phyloP scores from a whole-genome alignment of 2,329 filamentous ascomycete species.

The Paecilomyces dactylethromorphus region DNA sequence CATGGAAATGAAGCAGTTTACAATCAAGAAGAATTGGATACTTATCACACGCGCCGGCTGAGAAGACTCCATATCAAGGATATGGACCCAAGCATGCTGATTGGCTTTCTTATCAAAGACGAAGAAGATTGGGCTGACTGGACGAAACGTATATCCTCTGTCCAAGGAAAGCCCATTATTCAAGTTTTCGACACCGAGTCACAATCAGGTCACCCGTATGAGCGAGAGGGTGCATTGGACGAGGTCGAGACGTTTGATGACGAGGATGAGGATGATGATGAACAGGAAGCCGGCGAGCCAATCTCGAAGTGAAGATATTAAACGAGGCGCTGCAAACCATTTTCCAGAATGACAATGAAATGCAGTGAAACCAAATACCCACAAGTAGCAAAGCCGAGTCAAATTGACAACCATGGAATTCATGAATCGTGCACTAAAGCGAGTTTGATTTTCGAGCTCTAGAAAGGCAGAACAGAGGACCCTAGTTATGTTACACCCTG shows the following conservation, averaged over 20 bases:
- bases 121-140: slow-evolving; percentile 79
- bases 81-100: slow-evolving; percentile 97
- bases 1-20: slow-evolving; percentile 45
- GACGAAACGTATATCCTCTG: slow-evolving; percentile 67
- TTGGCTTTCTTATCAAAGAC: slow-evolving; percentile 80
- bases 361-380: background rate
- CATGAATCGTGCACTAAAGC: slow-evolving; percentile 15
- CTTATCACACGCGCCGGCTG: slow-evolving; percentile 81
- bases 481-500: slow-evolving; percentile 42
- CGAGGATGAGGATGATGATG: slow-evolving; percentile 46
- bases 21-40: slow-evolving; percentile 65
- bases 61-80: slow-evolving; percentile 77
- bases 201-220: slow-evolving; percentile 45
- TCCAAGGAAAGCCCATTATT: slow-evolving; percentile 77
- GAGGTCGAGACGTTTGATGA: slow-evolving; percentile 83
- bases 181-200: slow-evolving; percentile 71
- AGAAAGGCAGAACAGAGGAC: slow-evolving; percentile 27
- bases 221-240: slow-evolving; percentile 69
- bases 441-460: slow-evolving; percentile 33
- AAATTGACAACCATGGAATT: background rate
- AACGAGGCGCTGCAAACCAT: background rate
- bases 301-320: background rate
- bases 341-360: background rate
- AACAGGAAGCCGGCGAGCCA: background rate
- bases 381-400: background rate